Conservation (phyloP, 2,329 filamentous ascomycete species). For the Sclerotinia subarctica region DNA sequence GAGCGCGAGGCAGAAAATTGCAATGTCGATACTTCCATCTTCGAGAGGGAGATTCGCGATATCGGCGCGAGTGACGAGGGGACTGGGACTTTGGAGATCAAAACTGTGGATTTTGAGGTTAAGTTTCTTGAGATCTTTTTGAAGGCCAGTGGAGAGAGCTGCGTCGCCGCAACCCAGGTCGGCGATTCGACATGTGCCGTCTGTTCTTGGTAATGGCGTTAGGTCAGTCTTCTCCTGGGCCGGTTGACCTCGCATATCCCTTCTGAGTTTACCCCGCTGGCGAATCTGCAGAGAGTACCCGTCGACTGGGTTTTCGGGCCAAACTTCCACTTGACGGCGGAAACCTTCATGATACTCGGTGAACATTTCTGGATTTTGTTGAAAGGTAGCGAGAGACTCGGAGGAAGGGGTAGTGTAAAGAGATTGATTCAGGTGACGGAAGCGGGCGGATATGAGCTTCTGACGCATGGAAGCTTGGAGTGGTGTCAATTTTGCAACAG, state of each 20-base stretch:
- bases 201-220: slow-evolving; percentile 62
- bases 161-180: slow-evolving; percentile 95
- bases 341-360: slow-evolving; percentile 95
- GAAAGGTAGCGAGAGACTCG: slow-evolving; percentile 80
- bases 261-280: slow-evolving; percentile 56
- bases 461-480: slow-evolving; percentile 92
- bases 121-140: slow-evolving; percentile 60
- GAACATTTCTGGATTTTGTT: slow-evolving; percentile 86
- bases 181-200: slow-evolving; percentile 72
- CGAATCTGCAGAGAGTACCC: slow-evolving; percentile 73
- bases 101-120: slow-evolving; percentile 76
- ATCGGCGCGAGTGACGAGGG: slow-evolving; percentile 82
- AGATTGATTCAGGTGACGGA: slow-evolving; percentile 95
- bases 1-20: slow-evolving; percentile 91
- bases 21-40: slow-evolving; percentile 76
- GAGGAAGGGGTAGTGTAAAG: slow-evolving; percentile 88
- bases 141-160: slow-evolving; percentile 68
- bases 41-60: slow-evolving; percentile 77
- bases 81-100: slow-evolving; percentile 75
- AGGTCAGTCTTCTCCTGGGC: slow-evolving; percentile 26
- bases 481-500: slow-evolving; percentile 70
- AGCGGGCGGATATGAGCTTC: slow-evolving; percentile 91
- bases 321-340: slow-evolving; percentile 88
- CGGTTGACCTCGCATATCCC: slow-evolving; percentile 27
- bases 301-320: slow-evolving; percentile 96